Base-by-base conservation (phyloP, 163 green algal species). In the Chlorella variabilis region DNA sequence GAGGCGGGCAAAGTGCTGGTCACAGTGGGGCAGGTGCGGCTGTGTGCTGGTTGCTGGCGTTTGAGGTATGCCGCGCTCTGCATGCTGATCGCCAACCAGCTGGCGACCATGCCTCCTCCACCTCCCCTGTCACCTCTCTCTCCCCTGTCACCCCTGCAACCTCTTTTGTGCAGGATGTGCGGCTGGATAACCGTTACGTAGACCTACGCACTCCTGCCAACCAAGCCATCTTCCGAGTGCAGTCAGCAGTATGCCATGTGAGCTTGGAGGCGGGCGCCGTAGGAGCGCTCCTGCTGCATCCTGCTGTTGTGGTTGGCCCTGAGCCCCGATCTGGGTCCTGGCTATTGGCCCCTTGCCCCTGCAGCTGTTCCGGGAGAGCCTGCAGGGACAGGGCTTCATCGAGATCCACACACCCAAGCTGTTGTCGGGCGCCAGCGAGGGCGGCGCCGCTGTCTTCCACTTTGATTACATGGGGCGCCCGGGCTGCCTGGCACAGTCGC, bases 401-500 rank as follows among this genome's bases (percentile, higher is more conserved):
- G 97, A 99, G 91, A 99, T 99, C 87, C 97, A 99, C 93, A 96
- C 96, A 2, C 96, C 97, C 42, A 99, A 99, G 92, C 91, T 99
- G 51, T 96, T 98, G 45, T 90, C 87, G 4, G 96, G 96, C 42
- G 90, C 95, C 20, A 95, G 86, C 61, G 96, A 99, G 86, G 94
- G 89, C 33, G 90, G 92, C 78, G 86, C 92, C 20, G 75, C 85
- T n/a, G 94, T 97, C 21, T 98, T 98, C 91, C 85, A 87, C 59
- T 87, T 98, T 51, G 90, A 99, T 74, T 99, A 99, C 93, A 97
- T 99, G 92, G 96, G 94, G 25, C 89, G 77, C 5, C 86, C 91
- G 31, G 97, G 90, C 67, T 99, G 97, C 90, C 89, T 99, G 65
- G 96, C 96, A 33, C 95, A 98, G 87, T 96, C 89, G 7, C 97